These are phyloP conservation scores for Groenewaldozyma salmanticensis DNA, from an alignment of 805 yeast genomes.

Conservation along the genomic window DNA sequence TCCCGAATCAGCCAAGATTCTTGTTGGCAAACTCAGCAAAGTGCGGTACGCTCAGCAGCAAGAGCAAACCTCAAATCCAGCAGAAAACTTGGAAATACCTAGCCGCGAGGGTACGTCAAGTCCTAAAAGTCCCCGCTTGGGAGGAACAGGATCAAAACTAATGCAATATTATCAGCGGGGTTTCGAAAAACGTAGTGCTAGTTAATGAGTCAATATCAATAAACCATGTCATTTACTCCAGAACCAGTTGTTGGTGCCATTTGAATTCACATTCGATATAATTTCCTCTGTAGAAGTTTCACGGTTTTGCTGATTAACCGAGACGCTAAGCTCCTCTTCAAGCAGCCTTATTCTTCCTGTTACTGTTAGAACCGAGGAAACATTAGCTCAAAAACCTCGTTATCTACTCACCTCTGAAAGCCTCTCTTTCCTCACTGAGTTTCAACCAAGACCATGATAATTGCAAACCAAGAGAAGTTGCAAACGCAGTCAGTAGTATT, in stretches of 20 bases:
- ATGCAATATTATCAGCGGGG: constrained; percentile 13
- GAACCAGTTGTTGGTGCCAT: constrained; percentile 1
- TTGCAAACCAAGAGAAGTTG: not conserved
- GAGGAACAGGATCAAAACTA: constrained; percentile 6
- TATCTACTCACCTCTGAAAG: not conserved
- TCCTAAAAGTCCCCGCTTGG: not conserved
- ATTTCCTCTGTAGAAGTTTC: too few relatives aligned
- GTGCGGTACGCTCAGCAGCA: constrained; percentile 9
- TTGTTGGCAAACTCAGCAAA: constrained; percentile 40
- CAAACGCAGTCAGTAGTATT: not conserved
- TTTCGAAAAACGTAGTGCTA: constrained; percentile 14
- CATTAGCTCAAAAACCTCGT: too few relatives aligned
- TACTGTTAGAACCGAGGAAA: too few relatives aligned
- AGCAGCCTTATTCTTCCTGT: too few relatives aligned
- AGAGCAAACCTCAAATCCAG: not conserved
- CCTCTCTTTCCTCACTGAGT: not conserved
- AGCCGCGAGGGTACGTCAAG: not conserved
- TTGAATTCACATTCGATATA: not conserved
- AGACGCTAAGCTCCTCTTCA: too few relatives aligned
- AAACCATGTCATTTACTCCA: not conserved
- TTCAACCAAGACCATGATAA: not conserved
- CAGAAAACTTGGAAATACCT: not conserved
- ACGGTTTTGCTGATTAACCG: too few relatives aligned
- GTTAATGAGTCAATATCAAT: too few relatives aligned
- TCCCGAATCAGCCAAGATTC: constrained; percentile 56